Base-by-base conservation (phyloP, 106 monocot genomes). In the Dendrobium officinale region DNA sequence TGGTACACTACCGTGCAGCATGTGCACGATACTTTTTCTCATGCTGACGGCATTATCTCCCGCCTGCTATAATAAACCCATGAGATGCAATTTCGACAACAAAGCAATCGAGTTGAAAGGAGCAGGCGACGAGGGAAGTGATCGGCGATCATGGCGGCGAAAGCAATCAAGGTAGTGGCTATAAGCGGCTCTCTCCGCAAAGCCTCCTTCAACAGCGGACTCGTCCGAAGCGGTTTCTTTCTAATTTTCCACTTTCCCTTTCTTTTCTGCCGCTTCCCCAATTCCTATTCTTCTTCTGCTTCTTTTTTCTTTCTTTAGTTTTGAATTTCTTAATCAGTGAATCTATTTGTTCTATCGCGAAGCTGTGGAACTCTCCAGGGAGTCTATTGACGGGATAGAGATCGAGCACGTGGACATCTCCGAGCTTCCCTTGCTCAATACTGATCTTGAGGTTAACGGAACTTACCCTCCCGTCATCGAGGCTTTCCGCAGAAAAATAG, bases 171-270 rank as follows among this genome's bases (percentile, higher is more conserved):
- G 18, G 85, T 91, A 17, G 91, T 79, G 2, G 88, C 86, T 20
- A 47, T 91, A 42, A 86, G 88, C 73, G 91, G 91, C 29, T 91
- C 91, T 33, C 84, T 91, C 72, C 91, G 88, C 33, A 86, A 85
- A 49, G 83, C 76, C 56, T 88, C 91, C 51, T 83, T 79, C 77
- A 77, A 91, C 64, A 83, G 83, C 55, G 91, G 88, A 72, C 88
- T 91, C 75, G 45, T 91, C 75, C 86, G 84, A 7, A 72, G 82
- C 19, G 91, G 91, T 88, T 7, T 64, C n/a, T 22, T 24, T 64
- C 64, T 64, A 5, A 18, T 19, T 64, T 64, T 19, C 22, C 54
- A 51, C 54, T 10, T 54, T 54, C 54, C 54, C 54, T 16, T 54
- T 54, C 54, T 54, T 54, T 54, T 7, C 9, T 54, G 3, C 9